phyloP scores from a whole-genome alignment of 306 rosid genomes.

The Lathyrus oleraceus region DNA sequence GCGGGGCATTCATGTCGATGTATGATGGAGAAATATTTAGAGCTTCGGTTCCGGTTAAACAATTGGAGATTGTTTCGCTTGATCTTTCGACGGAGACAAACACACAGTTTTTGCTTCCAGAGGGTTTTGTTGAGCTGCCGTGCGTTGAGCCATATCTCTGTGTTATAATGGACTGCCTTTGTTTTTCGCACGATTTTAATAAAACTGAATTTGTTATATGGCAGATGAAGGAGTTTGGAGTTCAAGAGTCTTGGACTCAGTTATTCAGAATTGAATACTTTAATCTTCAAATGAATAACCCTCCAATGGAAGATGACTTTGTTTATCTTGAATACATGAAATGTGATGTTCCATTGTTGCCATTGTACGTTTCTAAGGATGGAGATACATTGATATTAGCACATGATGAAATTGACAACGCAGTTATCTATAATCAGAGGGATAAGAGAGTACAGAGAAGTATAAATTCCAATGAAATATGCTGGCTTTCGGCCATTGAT shows the following conservation, averaged over 20 bases:
- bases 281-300: too few relatives aligned
- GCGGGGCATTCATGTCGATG: neutral
- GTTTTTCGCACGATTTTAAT: too few relatives aligned
- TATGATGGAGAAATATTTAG: neutral
- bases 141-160: neutral
- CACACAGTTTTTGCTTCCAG: neutral
- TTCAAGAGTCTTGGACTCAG: neutral
- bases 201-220: too few relatives aligned
- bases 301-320: too few relatives aligned
- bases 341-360: neutral
- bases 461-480: neutral
- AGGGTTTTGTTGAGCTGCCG: neutral
- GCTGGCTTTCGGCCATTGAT: neutral
- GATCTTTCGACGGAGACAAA: neutral
- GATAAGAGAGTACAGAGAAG: neutral
- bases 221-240: too few relatives aligned
- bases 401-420: too few relatives aligned
- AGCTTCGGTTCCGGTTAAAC: neutral
- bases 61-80: neutral
- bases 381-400: neutral
- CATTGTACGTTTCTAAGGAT: neutral
- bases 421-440: neutral
- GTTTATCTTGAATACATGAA: too few relatives aligned
- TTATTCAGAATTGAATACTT: neutral
- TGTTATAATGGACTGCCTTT: too few relatives aligned